These are phyloP conservation scores for Lasiodiplodia sp. DNA, from an alignment of 2,329 filamentous ascomycete species.

Conservation along the genomic window DNA sequence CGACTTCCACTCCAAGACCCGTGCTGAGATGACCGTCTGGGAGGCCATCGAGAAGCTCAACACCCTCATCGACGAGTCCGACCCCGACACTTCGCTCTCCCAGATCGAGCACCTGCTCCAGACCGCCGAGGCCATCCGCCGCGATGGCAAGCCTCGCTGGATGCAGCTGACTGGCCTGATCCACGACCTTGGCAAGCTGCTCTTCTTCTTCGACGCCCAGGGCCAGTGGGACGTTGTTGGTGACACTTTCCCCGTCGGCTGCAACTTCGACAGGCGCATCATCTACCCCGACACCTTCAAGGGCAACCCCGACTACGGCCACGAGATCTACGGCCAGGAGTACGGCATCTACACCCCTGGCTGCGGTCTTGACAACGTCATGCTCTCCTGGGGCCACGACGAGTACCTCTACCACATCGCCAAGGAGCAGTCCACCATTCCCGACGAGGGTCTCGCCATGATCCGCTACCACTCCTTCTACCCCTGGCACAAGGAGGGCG, in stretches of 20 bases:
- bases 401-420: constrained; percentile 88
- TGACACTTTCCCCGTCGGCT: constrained; percentile 82
- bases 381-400: constrained; percentile 90
- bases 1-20: constrained; percentile 70
- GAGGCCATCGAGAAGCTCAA: constrained; percentile 92
- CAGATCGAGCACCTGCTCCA: constrained; percentile 93
- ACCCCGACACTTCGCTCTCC: constrained; percentile 85
- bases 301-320: constrained; percentile 74
- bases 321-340: constrained; percentile 77
- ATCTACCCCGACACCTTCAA: constrained; percentile 82
- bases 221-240: constrained; percentile 96
- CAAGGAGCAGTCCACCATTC: constrained; percentile 81
- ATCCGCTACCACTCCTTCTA: constrained; percentile 95
- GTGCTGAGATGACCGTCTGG: constrained; percentile 85
- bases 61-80: constrained; percentile 87
- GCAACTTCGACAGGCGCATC: constrained; percentile 76
- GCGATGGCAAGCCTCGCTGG: constrained; percentile 83
- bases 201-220: constrained; percentile 81
- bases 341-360: constrained; percentile 80
- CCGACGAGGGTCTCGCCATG: constrained; percentile 86
- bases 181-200: constrained; percentile 81
- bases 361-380: constrained; percentile 85
- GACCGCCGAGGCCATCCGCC: constrained; percentile 85
- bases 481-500: constrained; percentile 84
- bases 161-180: constrained; percentile 81